Evolutionary conservation across 768 basidiomycete species (phyloP).

Genomic region (Hygrophoropsis aurantiaca): DNA sequence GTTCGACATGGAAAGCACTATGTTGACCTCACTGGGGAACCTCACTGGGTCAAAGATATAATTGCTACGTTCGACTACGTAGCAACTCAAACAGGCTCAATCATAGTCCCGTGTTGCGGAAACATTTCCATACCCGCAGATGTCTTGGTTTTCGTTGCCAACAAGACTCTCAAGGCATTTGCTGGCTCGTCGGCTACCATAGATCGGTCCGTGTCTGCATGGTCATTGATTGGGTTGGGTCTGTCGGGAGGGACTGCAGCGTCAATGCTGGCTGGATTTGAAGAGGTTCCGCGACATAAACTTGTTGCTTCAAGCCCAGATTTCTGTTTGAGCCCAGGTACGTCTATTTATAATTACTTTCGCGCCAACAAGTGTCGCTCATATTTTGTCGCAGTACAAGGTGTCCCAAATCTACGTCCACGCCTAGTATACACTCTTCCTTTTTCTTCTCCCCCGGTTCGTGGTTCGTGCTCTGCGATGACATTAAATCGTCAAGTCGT

Average conservation of each 20-base stretch:
- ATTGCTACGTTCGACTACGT: constrained; percentile 69
- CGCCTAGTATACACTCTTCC: constrained; percentile 39
- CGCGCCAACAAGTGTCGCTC: constrained; percentile 4
- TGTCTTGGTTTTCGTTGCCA: constrained; percentile 63
- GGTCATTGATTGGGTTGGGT: constrained; percentile 28
- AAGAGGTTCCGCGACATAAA: constrained; percentile 33
- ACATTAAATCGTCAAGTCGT: constrained; percentile 48
- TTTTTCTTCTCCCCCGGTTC: constrained; percentile 26
- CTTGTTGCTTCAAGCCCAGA: constrained; percentile 28
- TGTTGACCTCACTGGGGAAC: constrained; percentile 81
- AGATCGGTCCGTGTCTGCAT: constrained; percentile 58
- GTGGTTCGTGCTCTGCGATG: constrained; percentile 47
- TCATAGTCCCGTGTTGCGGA: constrained; percentile 79
- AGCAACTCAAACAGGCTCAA: constrained; percentile 67
- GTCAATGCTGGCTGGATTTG: constrained; percentile 30
- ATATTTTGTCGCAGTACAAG: constrained; percentile 25
- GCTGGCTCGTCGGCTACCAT: constrained; percentile 36
- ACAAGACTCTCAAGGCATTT: constrained; percentile 60
- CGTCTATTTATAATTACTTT: constrained; percentile 4
- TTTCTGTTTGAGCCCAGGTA: constrained; percentile 47
- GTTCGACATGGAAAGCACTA: constrained; percentile 77
- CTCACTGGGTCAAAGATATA: constrained; percentile 62
- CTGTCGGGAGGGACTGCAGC: constrained; percentile 39
- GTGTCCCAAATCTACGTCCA: constrained; percentile 23
- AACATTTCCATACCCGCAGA: constrained; percentile 82